Evolutionary conservation across 1,284 basidiomycete genomes (phyloP), one percentile per base, ranked within the genome.

Genomic region (Tilletia setariae): DNA sequence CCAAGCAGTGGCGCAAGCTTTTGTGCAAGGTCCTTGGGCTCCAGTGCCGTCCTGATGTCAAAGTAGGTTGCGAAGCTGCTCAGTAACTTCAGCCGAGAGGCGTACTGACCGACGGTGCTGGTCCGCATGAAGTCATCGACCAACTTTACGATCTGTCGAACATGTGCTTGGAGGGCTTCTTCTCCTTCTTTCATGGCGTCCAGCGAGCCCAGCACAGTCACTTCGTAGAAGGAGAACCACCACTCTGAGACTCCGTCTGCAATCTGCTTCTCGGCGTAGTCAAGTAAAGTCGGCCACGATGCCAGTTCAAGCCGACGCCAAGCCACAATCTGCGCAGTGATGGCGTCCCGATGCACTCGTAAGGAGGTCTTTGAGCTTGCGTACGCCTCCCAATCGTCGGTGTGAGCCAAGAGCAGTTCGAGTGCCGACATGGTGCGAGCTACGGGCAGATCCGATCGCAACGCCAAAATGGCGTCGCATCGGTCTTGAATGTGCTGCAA

Each of bases 361-460:
- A 99, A 86, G 28, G 89, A 90, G 78, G 94, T 97, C 63, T 91
- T 89, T 28, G 88, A 86, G 83, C 93, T 94, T 13, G 95, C 90
- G 76, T 92, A 98, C 76, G 90, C 90, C 82, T 98, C 93, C 96
- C 96, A 99, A 80, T 98, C 96, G 71, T 96, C 92, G 11, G 90
- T 92, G 73, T 96, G 92, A 53, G 90, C 79, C 1, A 98, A 85
- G 13, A 99, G 85, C 71, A 91, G 90, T 82, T 99, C 96, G 53
- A 98, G 82, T 1, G 90, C 89, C 0, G 92, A 87, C 21, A 99
- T 86, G 23, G 95, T 84, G 79, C 90, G 90, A 6, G 95, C 93
- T 4, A 98, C 85, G 0, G 96, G 90, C 72, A 89, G 90, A 61
- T 87, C 85, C 4, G 91, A 84, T 66, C 88, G 86, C 21, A 95